Percentiles rank a stretch among this genome's conserved stretches.
These are phyloP conservation scores for Porodaedalea pini DNA, from an alignment of 1,284 basidiomycete species.

Conservation along the genomic window DNA sequence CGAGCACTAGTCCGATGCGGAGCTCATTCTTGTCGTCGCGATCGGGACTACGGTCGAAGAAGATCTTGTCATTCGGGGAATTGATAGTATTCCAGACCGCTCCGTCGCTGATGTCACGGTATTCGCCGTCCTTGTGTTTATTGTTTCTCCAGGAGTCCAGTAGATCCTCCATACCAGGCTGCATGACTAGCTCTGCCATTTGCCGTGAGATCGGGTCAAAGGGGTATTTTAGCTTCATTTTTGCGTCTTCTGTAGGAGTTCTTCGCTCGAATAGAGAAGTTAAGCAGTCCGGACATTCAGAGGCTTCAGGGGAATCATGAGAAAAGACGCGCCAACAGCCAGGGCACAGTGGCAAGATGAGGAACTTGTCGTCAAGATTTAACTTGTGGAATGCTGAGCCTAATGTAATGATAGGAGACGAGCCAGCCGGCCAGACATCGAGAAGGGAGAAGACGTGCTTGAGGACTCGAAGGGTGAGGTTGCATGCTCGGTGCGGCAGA, in stretches of 20 bases:
- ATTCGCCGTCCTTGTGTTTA: background rate
- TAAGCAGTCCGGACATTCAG: background rate
- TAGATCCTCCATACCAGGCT: constrained; percentile 4
- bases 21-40: no score
- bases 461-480: background rate
- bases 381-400: no score
- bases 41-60: no score
- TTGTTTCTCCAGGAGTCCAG: background rate
- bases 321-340: background rate
- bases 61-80: constrained; percentile 11
- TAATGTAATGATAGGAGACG: no score
- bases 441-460: no score
- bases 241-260: no score
- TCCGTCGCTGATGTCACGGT: constrained; percentile 9
- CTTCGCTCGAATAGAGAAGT: background rate
- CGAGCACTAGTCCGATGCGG: no score
- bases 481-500: background rate
- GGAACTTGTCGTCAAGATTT: no score
- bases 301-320: background rate
- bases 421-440: no score
- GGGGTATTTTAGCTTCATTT: no score
- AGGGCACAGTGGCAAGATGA: background rate
- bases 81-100: no score
- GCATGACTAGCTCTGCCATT: constrained; percentile 1
- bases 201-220: no score